A percentile compares a stretch with the other conserved stretches of the same genome.
phyloP scores from a whole-genome alignment of 2,329 filamentous ascomycete species.

The Aspergillus ustus region DNA sequence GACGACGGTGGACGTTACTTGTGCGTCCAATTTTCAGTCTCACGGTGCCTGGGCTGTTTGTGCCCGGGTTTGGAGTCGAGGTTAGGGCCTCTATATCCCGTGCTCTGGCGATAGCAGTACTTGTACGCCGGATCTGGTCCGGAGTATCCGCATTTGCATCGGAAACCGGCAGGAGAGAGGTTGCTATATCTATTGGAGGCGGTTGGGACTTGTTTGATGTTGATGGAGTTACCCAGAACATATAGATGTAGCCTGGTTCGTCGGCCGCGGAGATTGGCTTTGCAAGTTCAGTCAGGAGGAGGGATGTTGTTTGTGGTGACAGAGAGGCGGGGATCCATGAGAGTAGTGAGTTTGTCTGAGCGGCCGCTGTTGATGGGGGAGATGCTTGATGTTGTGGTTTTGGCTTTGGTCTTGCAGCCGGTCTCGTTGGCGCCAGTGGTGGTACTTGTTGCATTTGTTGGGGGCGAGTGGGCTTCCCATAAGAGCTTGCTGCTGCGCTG shows the following conservation, averaged over 20 bases:
- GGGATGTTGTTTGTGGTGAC: slow-evolving; percentile 69
- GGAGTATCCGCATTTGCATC: slow-evolving; percentile 33
- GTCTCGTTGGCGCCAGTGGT: slow-evolving; percentile 6
- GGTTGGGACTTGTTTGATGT: slow-evolving; percentile 53
- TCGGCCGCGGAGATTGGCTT: slow-evolving; percentile 75
- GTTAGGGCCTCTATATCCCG: slow-evolving; percentile 38
- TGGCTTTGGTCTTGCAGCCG: slow-evolving; percentile 4
- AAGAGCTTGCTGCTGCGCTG: slow-evolving; percentile 25
- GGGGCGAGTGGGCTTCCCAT: background rate
- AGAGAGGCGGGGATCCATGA: slow-evolving; percentile 72
- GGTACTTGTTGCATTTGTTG: slow-evolving; percentile 21
- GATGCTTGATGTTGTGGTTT: background rate
- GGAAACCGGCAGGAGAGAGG: slow-evolving; percentile 59
- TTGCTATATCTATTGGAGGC: slow-evolving; percentile 63
- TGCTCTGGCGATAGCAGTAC: slow-evolving; percentile 44
- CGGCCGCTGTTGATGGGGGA: slow-evolving; percentile 22
- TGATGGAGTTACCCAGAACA: slow-evolving; percentile 90
- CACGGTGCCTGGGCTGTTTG: slow-evolving; percentile 60
- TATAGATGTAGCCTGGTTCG: slow-evolving; percentile 94
- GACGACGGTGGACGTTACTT: slow-evolving; percentile 83
- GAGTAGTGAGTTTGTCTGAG: slow-evolving; percentile 55
- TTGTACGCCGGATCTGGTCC: slow-evolving; percentile 35
- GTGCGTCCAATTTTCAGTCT: slow-evolving; percentile 69
- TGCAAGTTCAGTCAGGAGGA: slow-evolving; percentile 74
- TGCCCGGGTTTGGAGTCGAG: slow-evolving; percentile 35